These are phyloP conservation scores for Amoebophrya sp. DNA, from an alignment of 169 alveolate species.

Conservation along the genomic window DNA sequence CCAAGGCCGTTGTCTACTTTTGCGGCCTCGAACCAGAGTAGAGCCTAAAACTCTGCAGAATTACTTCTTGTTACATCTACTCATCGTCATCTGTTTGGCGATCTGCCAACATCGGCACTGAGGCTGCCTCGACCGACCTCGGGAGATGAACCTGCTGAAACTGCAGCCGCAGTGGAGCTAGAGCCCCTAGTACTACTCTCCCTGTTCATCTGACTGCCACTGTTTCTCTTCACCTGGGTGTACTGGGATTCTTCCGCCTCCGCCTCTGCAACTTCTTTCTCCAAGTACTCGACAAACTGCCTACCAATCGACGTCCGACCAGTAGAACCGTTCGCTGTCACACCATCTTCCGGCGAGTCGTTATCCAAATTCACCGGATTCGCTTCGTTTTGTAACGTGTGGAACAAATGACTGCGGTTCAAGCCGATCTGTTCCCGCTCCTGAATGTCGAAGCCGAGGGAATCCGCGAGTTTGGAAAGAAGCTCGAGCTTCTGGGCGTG, in stretches of 20 bases:
- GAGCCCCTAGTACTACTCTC: no score
- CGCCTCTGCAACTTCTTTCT: background rate
- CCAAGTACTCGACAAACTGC: background rate
- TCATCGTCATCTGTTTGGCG: no score
- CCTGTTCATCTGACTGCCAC: no score
- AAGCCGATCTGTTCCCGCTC: background rate
- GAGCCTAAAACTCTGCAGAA: no score
- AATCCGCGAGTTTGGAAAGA: background rate
- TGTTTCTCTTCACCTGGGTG: no score
- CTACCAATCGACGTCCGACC: background rate
- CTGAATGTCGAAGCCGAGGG: background rate
- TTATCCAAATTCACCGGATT: background rate
- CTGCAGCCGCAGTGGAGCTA: no score
- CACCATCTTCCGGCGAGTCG: background rate
- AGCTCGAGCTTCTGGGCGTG: background rate
- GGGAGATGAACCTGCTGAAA: no score
- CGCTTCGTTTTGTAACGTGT: background rate
- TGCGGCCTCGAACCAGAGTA: no score
- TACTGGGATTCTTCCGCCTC: background rate
- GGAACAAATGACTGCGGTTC: background rate
- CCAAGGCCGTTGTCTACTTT: no score
- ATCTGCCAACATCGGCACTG: no score
- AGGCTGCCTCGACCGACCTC: no score
- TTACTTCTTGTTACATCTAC: no score
- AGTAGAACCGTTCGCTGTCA: background rate